Percentiles rank a stretch among this genome's conserved stretches.
Conservation (phyloP, 176 grass and related monocot species). For the Oryza glaberrima region DNA sequence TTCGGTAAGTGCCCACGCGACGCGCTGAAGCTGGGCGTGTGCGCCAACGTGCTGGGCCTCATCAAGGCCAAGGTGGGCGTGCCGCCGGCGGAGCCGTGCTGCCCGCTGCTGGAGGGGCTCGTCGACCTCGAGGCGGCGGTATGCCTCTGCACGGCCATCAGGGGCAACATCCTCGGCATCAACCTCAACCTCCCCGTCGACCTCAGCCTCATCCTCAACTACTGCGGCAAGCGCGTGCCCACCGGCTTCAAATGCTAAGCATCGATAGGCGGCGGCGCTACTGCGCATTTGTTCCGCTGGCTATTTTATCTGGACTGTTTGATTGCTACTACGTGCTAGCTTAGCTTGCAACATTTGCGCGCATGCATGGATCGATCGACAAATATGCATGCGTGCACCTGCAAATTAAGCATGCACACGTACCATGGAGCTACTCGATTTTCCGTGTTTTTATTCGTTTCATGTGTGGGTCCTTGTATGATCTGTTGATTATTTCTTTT, state of each 20-base stretch:
- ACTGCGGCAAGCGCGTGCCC: conserved; percentile 48
- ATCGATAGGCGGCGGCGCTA: no score
- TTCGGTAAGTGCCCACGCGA: conserved; percentile 45
- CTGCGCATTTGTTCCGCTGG: no score
- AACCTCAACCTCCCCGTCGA: conserved; percentile 53
- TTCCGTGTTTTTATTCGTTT: no score
- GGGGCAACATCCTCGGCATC: conserved; percentile 50
- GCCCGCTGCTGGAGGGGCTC: conserved; percentile 76
- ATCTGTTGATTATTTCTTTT: no score
- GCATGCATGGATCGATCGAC: not conserved
- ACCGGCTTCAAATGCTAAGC: conserved; percentile 46
- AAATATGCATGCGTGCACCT: not conserved
- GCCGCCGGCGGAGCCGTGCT: conserved; percentile 61
- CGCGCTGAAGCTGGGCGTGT: conserved; percentile 57
- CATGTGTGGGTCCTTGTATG: no score
- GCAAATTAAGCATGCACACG: not conserved
- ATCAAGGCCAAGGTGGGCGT: conserved; percentile 46
- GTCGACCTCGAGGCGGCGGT: conserved; percentile 80
- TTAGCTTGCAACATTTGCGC: no score
- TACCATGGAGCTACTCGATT: not conserved
- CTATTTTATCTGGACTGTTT: not conserved
- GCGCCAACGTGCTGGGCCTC: conserved; percentile 41
- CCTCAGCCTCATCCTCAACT: conserved; percentile 68
- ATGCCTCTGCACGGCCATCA: conserved; percentile 89
- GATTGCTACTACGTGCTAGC: not conserved